Evolutionary conservation across 495 filamentous ascomycete species (phyloP), one percentile per base, ranked within the genome.

Genomic region (Aspergillus biplanus): DNA sequence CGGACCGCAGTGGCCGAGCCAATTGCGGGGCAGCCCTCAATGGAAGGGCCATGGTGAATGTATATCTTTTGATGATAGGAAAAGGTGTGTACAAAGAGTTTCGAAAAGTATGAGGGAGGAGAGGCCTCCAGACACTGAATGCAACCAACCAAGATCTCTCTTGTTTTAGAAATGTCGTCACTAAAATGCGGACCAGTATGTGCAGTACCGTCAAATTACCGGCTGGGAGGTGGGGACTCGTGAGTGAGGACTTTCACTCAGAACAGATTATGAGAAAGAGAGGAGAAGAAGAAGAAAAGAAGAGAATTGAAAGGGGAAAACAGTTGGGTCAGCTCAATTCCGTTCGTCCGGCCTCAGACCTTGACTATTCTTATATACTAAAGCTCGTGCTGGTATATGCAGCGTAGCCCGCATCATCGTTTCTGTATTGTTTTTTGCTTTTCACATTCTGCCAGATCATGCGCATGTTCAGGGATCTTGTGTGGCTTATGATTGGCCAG

Each of bases 381-480:
- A 47, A 32, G 1, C 44, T 33, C 59, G 76, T 77, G 68, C 74
- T 80, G 75, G 71, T 71, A 71, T 78, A 76, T 80, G 70, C 77
- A 35, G 77, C 77, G 77, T 80, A 80, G 73, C 58, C 64, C 52
- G 58, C 69, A 78, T 74, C 68, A 74, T 79, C 66, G 33, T 18
- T 46, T 35, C 37, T 21, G 31, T 48, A 16, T 55, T 59, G 53
- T 60, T 61, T 54, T 50, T 50, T 48, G 13, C 9, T n/a, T 16
- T 48, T 35, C 13, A 42, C 27, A 21, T 64, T 64, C 62, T 68
- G 62, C 66, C 62, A 49, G 56, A 31, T 55, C 32, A 33, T 42
- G 49, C n/a, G 9, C 57, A 37, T n/a, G 33, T n/a, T 33, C 33
- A 5, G 42, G 39, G 18, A 13, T 18, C 3, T 6, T 9, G 9